Evolutionary conservation across 1,284 basidiomycete species (phyloP).

Genomic region (Pholiota adiposa): DNA sequence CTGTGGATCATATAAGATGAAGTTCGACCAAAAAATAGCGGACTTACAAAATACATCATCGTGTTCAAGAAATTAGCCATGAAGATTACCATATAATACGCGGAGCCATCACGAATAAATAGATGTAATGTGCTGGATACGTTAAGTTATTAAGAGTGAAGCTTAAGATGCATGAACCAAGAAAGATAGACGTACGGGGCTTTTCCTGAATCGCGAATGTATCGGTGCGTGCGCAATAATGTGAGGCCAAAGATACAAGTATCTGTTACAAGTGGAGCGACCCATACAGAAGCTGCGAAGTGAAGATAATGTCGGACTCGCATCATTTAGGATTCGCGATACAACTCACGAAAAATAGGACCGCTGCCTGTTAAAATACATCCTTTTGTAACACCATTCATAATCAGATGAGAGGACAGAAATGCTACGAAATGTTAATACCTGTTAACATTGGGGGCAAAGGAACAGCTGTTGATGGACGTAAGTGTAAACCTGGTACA

Average conservation of each 20-base stretch:
- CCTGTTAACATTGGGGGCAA: conserved; percentile 26
- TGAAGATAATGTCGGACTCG: background rate
- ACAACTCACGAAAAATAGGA: conserved; percentile 24
- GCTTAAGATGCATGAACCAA: background rate
- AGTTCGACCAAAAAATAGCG: background rate
- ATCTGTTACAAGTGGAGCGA: conserved; percentile 31
- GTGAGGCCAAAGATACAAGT: conserved; percentile 29
- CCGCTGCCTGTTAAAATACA: conserved; percentile 29
- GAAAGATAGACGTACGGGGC: conserved; percentile 9
- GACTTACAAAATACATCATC: conserved; percentile 26
- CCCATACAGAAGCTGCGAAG: conserved; percentile 29
- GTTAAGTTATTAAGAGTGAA: background rate
- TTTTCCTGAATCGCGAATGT: conserved; percentile 11
- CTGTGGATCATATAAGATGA: conserved; percentile 4
- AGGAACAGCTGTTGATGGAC: conserved; percentile 16
- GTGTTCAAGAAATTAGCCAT: conserved; percentile 30
- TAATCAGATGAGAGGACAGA: background rate
- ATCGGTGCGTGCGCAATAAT: conserved; percentile 24
- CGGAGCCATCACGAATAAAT: conserved; percentile 28
- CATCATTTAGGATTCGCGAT: background rate
- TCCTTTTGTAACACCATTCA: conserved; percentile 12
- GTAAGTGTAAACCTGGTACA: background rate
- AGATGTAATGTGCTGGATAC: conserved; percentile 24
- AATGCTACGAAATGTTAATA: conserved; percentile 3
- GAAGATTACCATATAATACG: conserved; percentile 31